These are phyloP conservation scores for Fusarium buxicola DNA, from an alignment of 2,329 filamentous ascomycete genomes.

Conservation along the genomic window DNA sequence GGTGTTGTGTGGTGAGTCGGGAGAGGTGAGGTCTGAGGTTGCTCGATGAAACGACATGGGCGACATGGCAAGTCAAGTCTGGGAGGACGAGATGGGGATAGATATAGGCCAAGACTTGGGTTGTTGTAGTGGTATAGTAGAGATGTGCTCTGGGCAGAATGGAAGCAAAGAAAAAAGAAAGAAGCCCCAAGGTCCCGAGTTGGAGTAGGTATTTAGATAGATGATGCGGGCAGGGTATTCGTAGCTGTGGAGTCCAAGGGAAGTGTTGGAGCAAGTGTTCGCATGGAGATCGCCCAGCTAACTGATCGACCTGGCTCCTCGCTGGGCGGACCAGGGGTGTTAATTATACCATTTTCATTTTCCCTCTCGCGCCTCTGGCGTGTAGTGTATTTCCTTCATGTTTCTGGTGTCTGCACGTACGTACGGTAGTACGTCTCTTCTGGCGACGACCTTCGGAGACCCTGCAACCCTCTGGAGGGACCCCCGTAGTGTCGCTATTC, in stretches of 20 bases:
- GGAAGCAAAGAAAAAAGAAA: slow-evolving; percentile 16
- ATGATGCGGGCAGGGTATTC: slow-evolving; percentile 35
- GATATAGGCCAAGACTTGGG: slow-evolving; percentile 26
- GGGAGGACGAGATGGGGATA: slow-evolving; percentile 20
- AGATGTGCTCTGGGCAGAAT: slow-evolving; percentile 10
- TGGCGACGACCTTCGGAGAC: slow-evolving; percentile 10
- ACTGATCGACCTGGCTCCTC: slow-evolving; percentile 39
- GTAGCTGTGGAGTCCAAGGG: slow-evolving; percentile 41
- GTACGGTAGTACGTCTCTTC: slow-evolving; percentile 2
- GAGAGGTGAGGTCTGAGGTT: slow-evolving; percentile 10
- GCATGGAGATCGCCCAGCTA: slow-evolving; percentile 46
- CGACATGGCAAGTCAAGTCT: slow-evolving; percentile 30
- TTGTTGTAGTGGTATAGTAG: slow-evolving; percentile 9
- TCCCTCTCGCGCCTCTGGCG: slow-evolving; percentile 30
- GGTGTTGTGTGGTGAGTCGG: slow-evolving; percentile 23
- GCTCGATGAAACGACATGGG: slow-evolving; percentile 5
- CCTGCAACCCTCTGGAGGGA: slow-evolving; percentile 10
- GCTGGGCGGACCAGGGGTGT: slow-evolving; percentile 33
- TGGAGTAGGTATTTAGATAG: slow-evolving; percentile 39
- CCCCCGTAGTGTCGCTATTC: slow-evolving; percentile 12
- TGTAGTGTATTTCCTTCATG: slow-evolving; percentile 25
- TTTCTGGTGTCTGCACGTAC: slow-evolving; percentile 20
- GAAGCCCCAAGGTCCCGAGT: slow-evolving; percentile 18
- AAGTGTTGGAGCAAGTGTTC: slow-evolving; percentile 43
- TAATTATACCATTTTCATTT: slow-evolving; percentile 35